Evolutionary conservation across 177 flowering plant genomes (phyloP), one percentile per base, ranked within the genome.

Genomic region (Vitis hybrid): DNA sequence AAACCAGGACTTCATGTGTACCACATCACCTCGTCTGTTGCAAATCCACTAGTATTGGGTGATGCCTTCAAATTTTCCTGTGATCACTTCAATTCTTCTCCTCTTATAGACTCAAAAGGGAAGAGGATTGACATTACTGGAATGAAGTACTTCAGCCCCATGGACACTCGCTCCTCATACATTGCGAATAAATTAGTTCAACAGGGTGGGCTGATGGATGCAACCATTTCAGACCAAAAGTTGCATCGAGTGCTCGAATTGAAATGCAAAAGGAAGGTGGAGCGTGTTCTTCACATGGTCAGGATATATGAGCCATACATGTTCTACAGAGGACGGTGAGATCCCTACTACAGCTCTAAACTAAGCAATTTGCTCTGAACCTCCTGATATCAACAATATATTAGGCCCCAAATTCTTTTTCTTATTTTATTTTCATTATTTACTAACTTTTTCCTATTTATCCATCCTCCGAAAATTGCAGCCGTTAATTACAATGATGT

Each of bases 21-120:
- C 66, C 76, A 73, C 19, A 19, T 52, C 11, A 13, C 76, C 12
- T 73, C 76, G 13, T 62, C 66, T 11, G 31, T 66, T 3, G 59
- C n/a, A 28, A 73, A 73, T 13, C 76, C 76, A 17, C 58, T 67
- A 14, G 28, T 60, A 17, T 28, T 67, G 0, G n/a, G 17, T 4
- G 47, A 67, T 24, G 1, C 67, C 8, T 52, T 44, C 6, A 20
- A 33, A n/a, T 28, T 50, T 19, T 1, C 49, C 2, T 64, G 17
- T 55, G 62, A 60, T 28, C 76, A 73, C 71, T 73, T 60, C 55
- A 67, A 50, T 2, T 59, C 65, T 18, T 3, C 7, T 1, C 72
- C 72, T 18, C 18, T 11, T 33, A 17, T 50, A 18, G 72, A 50
- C 54, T 19, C 65, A 14, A 13, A 59, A 33, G 72, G 72, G 50